These are phyloP conservation scores for Laguncularia racemosa DNA, from an alignment of 345 rosid species.

Conservation along the genomic window DNA sequence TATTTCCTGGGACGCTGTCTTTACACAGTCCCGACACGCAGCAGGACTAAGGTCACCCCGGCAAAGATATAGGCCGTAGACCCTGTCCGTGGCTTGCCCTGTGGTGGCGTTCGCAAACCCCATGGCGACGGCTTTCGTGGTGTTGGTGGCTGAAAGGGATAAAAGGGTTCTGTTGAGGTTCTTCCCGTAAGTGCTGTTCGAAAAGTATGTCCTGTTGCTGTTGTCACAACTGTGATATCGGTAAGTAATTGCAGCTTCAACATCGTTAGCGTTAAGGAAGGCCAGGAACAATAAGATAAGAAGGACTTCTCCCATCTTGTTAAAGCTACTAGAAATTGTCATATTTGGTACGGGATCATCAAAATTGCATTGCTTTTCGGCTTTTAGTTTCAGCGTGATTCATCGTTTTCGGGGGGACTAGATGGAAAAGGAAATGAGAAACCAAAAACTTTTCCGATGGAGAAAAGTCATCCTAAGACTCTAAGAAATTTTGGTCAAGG, in stretches of 20 bases:
- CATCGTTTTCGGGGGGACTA: no score
- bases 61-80: constrained; percentile 29
- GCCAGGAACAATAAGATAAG: no score
- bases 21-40: constrained; percentile 16
- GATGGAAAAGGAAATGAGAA: no score
- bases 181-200: constrained; percentile 12
- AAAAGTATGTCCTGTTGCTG: constrained; percentile 4
- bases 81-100: constrained; percentile 7
- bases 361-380: no score
- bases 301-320: no score
- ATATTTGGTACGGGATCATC: no score
- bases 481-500: no score
- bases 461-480: no score
- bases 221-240: constrained; percentile 4
- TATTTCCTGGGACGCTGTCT: constrained; percentile 7
- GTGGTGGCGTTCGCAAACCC: constrained; percentile 16
- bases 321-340: no score
- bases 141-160: constrained; percentile 17
- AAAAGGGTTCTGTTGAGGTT: constrained; percentile 16
- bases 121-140: not conserved
- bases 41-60: constrained; percentile 17
- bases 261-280: no score
- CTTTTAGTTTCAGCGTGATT: no score
- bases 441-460: no score
- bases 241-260: constrained; percentile 1